Evolutionary conservation across 345 rosid genomes (phyloP), one percentile per base, ranked within the genome.

Genomic region (Isatis tinctoria): DNA sequence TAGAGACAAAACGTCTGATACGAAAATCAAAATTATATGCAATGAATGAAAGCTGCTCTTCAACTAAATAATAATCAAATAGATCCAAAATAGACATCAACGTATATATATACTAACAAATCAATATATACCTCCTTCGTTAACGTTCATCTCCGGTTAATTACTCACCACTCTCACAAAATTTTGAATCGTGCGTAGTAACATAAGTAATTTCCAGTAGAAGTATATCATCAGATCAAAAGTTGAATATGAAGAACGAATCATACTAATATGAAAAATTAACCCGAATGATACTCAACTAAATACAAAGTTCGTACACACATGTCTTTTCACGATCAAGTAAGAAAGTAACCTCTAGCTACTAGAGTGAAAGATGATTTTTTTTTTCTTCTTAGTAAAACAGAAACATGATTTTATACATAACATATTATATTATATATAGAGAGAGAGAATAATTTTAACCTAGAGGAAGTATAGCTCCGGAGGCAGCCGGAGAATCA

Each of bases 11-110:
- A 60, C 13, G 45, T 65, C 33, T 26, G 67, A 49, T 53, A 37
- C 68, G 53, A 68, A 60, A 39, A 60, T 60, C 10, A 40, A 49
- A 60, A 60, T 20, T 30, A 10, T 39, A 40, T 74, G 45, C 32
- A 30, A 60, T 39, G 53, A 67, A 22, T 41, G 74, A 75, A 51
- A 75, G 73, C 63, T 59, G 45, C 56, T 68, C 40, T 32, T 68
- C 32, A 61, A 68, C 69, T 11, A 52, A 48, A 60, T 10, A 49
- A 60, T 41, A 49, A 61, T 67, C 64, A 52, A 68, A 68, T 68
- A n/a, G 20, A 68, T 22, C 53, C 69, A 60, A 60, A 40, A 52
- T 39, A 60, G 26, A 75, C 30, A 60, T 59, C 41, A 58, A 67
- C 14, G 12, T 56, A 5, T 51, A 22, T 32, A 32, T 30, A 35